Conservation (phyloP, 1,139 yeast species). For the Saccharomycopsis phalli region DNA sequence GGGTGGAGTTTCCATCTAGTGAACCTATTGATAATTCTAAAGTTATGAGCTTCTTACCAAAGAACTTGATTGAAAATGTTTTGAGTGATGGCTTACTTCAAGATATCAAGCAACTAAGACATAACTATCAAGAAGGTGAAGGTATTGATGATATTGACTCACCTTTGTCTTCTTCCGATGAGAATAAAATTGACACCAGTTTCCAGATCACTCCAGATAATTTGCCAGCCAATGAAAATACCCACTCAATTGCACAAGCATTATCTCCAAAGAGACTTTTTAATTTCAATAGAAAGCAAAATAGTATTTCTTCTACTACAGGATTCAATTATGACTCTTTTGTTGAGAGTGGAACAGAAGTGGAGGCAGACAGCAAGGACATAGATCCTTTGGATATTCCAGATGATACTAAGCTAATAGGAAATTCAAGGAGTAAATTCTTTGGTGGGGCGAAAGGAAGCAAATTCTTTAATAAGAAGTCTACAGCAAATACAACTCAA, state of each 20-base stretch:
- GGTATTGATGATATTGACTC: not conserved
- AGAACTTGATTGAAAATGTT: slow-evolving; percentile 10
- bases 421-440: too few species aligned
- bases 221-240: not conserved
- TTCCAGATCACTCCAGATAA: not conserved
- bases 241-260: slow-evolving; percentile 14
- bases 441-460: too few species aligned
- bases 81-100: slow-evolving; percentile 7
- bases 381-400: too few species aligned
- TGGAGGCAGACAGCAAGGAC: slow-evolving; percentile 13
- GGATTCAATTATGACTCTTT: slow-evolving; percentile 2
- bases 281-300: slow-evolving; percentile 13
- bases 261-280: slow-evolving; percentile 19
- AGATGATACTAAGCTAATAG: too few species aligned
- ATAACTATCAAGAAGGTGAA: slow-evolving; percentile 4
- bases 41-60: slow-evolving; percentile 10
- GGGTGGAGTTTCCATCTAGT: not conserved
- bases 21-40: slow-evolving; percentile 4
- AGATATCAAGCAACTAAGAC: slow-evolving; percentile 10
- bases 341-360: slow-evolving; percentile 10
- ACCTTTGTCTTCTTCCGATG: not conserved
- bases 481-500: too few species aligned
- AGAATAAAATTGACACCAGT: not conserved
- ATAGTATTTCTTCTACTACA: slow-evolving; percentile 4
- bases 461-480: too few species aligned